Percentiles rank a stretch among this genome's conserved stretches.
These are phyloP conservation scores for Phialocephala subalpina DNA, from an alignment of 2,329 filamentous ascomycete species.

Conservation along the genomic window DNA sequence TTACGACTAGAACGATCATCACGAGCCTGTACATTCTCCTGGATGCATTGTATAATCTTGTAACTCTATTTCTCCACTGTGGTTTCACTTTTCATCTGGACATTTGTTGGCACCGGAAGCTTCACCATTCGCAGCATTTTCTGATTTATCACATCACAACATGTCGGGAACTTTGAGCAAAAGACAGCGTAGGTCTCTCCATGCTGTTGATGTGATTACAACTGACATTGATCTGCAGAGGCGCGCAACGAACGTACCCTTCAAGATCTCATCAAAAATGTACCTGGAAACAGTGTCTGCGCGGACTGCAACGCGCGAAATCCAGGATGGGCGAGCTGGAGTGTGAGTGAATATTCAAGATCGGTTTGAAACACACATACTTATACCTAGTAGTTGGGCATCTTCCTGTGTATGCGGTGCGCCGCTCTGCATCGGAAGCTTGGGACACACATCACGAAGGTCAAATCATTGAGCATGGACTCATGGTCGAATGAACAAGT, in stretches of 20 bases:
- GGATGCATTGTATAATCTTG: slow-evolving; percentile 37
- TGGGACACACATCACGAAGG: slow-evolving; percentile 97
- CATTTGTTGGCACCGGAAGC: background rate
- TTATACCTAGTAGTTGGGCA: slow-evolving; percentile 72
- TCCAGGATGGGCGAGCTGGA: slow-evolving; percentile 61
- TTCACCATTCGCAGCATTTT: slow-evolving; percentile 20
- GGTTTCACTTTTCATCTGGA: slow-evolving; percentile 14
- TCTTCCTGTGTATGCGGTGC: slow-evolving; percentile 98
- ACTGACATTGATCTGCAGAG: slow-evolving; percentile 49
- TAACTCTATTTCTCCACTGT: slow-evolving; percentile 20
- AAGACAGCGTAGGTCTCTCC: slow-evolving; percentile 68
- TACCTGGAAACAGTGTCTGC: slow-evolving; percentile 91
- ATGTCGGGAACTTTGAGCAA: slow-evolving; percentile 87
- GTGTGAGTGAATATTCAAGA: slow-evolving; percentile 38
- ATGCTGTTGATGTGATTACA: too few relatives aligned
- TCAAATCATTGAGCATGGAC: slow-evolving; percentile 99
- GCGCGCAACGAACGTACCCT: slow-evolving; percentile 93
- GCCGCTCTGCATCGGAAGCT: slow-evolving; percentile 94
- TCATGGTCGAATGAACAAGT: slow-evolving; percentile 96
- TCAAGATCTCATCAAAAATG: slow-evolving; percentile 84
- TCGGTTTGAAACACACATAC: slow-evolving; percentile 15
- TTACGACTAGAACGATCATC: slow-evolving; percentile 34
- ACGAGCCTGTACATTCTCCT: slow-evolving; percentile 30
- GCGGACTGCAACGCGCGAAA: slow-evolving; percentile 93
- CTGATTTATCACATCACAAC: slow-evolving; percentile 22